Conservation (phyloP, 495 filamentous ascomycete species). For the Trichoderma erinaceum region DNA sequence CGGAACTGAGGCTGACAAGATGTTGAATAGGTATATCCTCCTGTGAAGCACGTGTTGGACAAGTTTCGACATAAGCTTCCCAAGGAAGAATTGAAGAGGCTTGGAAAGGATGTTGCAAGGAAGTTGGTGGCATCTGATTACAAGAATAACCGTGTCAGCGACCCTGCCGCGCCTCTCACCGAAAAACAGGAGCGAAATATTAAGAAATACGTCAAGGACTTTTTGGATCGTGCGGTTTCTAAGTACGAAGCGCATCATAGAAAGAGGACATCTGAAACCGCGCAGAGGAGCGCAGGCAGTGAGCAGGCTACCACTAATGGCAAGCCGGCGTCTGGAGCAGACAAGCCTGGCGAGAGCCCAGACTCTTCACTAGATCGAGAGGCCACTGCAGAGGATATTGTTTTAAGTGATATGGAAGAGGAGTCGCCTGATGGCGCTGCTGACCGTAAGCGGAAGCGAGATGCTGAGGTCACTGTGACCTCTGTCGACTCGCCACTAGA, state of each 20-base stretch:
- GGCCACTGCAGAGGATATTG: conserved; percentile 38
- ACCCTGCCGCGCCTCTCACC: conserved; percentile 68
- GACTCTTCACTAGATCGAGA: conserved; percentile 15
- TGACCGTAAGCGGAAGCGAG: conserved; percentile 60
- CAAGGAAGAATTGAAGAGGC: conserved; percentile 80
- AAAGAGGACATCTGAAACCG: conserved; percentile 41
- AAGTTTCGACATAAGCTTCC: conserved; percentile 80
- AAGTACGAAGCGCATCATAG: conserved; percentile 68
- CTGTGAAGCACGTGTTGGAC: conserved; percentile 76
- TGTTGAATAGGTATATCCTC: conserved; percentile 60
- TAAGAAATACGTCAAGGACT: conserved; percentile 73
- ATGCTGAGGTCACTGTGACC: conserved; percentile 29
- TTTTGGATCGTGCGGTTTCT: conserved; percentile 73
- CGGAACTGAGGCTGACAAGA: conserved; percentile 22
- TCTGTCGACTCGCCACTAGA: conserved; percentile 34
- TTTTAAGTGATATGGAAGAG: conserved; percentile 54
- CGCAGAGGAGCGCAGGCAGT: conserved; percentile 18
- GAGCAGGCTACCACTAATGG: conserved; percentile 27
- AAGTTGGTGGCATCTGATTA: conserved; percentile 85
- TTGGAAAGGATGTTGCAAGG: conserved; percentile 80
- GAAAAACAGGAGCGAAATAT: conserved; percentile 74
- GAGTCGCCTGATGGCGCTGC: conserved; percentile 29
- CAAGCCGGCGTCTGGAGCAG: conserved; percentile 20
- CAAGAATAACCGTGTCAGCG: conserved; percentile 74
- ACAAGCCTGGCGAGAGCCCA: conserved; percentile 28